Evolutionary conservation across 208 protist species (phyloP).

Genomic region (Trypanosoma cruzi): DNA sequence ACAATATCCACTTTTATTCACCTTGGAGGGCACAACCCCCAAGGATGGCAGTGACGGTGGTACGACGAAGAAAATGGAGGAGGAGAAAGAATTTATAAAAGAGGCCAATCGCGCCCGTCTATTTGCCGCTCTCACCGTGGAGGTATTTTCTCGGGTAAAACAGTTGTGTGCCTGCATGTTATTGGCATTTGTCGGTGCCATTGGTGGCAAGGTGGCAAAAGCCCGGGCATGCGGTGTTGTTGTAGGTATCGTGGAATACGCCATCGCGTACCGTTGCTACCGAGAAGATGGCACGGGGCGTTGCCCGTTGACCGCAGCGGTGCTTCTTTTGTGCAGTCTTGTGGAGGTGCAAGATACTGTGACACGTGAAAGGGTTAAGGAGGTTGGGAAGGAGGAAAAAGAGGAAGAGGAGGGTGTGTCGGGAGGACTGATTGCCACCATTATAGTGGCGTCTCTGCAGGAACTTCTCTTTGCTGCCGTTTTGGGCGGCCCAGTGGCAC

Average conservation of each 20-base stretch:
- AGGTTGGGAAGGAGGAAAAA: not conserved
- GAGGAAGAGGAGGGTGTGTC: constrained; percentile 1
- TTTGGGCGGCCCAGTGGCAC: constrained; percentile 41
- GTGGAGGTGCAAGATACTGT: constrained; percentile 24
- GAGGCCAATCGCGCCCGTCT: constrained; percentile 24
- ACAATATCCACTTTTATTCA: constrained; percentile 18
- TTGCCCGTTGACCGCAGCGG: constrained; percentile 28
- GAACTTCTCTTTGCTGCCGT: constrained; percentile 68
- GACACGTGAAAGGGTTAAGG: not conserved
- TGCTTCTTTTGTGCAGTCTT: constrained; percentile 21
- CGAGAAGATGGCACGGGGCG: constrained; percentile 28
- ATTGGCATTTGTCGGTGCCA: constrained; percentile 34
- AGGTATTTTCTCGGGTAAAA: constrained; percentile 33
- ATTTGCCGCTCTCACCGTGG: constrained; percentile 35
- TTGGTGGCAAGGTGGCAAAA: constrained; percentile 4
- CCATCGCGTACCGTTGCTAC: constrained; percentile 30
- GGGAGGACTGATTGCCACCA: constrained; percentile 11
- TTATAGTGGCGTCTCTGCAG: constrained; percentile 52
- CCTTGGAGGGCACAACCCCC: constrained; percentile 3
- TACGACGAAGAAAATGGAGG: not conserved
- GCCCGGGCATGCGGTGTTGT: constrained; percentile 50
- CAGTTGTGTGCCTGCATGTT: constrained; percentile 25
- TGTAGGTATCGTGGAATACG: constrained; percentile 64
- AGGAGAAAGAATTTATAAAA: not conserved
- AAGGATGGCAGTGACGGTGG: not conserved